Evolutionary conservation across 2,329 filamentous ascomycete species (phyloP), one percentile per base, ranked within the genome.

Genomic region (Ascosphaera pollenicola): DNA sequence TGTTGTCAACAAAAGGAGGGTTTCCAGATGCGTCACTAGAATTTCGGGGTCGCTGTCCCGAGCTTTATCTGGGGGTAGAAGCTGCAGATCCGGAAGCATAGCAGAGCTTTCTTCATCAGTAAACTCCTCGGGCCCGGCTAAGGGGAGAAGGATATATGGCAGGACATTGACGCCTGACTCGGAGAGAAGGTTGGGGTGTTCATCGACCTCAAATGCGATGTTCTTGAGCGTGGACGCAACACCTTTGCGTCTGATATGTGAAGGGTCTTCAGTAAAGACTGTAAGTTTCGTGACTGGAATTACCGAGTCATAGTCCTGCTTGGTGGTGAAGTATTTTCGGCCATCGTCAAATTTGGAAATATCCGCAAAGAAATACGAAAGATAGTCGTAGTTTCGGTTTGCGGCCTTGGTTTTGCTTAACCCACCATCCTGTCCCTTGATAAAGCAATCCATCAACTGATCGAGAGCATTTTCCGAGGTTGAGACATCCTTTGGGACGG

Each of bases 161-260:
- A 95, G 61, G 13, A 95, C 68, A 49, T 92, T 78, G 38, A 85
- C 74, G 31, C 75, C 74, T 15, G 75, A 70, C 39, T 79, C 73
- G 1, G 70, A 67, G 36, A 94, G 59, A 39, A 93, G 75, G 2
- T 66, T 61, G 0, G 70, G 63, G 50, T 95, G 87, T 0, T 77
- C 69, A 2, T 70, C 59, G 4, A 87, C 60, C 49, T 91, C 79
- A 53, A 98, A 95, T 5, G 82, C 75, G 21, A 81, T 73, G 53
- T 98, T 98, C 58, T 95, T 95, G 54, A 98, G 83, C 8, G 83
- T 89, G 43, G 77, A 84, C 6, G 87, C 87, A n/a, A 94, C 85
- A n/a, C 89, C 89, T 50, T 83, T 82, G 40, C 89, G 69, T 40
- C 89, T 73, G 42, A 94, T 74, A 19, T 78, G 69, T 2, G 81